A percentile compares a stretch with the other conserved stretches of the same genome.
These are phyloP conservation scores for Plantago ovata DNA, from an alignment of 257 asterid genomes.

Conservation along the genomic window DNA sequence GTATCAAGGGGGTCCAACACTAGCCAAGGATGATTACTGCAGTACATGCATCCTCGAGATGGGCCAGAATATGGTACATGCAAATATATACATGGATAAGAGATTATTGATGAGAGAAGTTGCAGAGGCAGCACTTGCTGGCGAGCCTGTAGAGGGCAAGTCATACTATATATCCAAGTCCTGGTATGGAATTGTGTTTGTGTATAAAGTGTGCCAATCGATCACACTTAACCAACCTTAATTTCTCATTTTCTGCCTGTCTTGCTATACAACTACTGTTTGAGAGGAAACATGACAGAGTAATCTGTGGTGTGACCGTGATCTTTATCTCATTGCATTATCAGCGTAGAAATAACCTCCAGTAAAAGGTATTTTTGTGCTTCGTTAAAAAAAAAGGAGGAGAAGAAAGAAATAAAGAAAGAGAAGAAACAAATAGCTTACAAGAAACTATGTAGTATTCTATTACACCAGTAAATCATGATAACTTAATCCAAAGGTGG, in stretches of 20 bases:
- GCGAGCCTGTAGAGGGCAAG: constrained; percentile 54
- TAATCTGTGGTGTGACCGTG: no score
- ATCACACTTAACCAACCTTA: no score
- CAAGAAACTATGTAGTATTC: constrained; percentile 5
- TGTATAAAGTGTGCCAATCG: background rate
- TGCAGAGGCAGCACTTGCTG: constrained; percentile 92
- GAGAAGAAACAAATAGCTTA: background rate
- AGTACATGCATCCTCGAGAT: constrained; percentile 70
- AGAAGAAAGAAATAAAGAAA: background rate
- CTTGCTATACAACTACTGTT: no score
- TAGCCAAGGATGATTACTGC: constrained; percentile 71
- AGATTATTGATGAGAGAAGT: constrained; percentile 76
- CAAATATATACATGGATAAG: constrained; percentile 70
- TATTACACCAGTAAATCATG: background rate
- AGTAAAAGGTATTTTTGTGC: no score
- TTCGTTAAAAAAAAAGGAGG: no score
- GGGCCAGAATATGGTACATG: constrained; percentile 60
- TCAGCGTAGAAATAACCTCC: no score
- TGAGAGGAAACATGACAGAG: no score
- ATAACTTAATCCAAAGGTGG: constrained; percentile 10
- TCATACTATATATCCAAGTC: constrained; percentile 72
- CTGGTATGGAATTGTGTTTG: constrained; percentile 48
- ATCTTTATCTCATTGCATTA: no score
- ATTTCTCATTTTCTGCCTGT: no score
- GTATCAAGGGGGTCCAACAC: constrained; percentile 90